Base-by-base conservation (phyloP, 2,329 filamentous ascomycete genomes). In the Cladophialophora immunda region DNA sequence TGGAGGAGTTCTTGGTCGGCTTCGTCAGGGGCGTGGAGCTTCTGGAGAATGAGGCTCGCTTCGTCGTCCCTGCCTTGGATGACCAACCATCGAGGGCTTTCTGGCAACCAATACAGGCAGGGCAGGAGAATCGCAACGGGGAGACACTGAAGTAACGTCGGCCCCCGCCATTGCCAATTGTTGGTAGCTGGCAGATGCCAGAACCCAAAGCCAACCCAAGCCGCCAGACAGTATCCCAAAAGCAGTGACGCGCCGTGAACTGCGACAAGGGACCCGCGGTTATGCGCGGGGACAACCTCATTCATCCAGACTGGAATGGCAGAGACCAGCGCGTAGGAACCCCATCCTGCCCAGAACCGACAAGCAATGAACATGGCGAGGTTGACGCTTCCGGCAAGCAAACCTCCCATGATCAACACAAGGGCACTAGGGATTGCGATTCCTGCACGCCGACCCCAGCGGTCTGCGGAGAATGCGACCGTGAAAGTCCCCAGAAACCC, bases 41-140 rank as follows among this genome's bases (percentile, higher is more conserved):
- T 47, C n/a, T 30, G n/a, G 5, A 68, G 57, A 8, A 68, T 82
- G 7, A 79, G 73, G 17, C 81, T 73, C 0, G 84, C 84, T 70
- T 85, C 81, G 17, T 85, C 81, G 67, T 85, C 82, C 6, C 81
- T 78, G 41, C 85, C 85, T 73, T 85, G 84, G 59, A 87, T 74
- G 29, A 87, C 82, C 3, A 89, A 79, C 85, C 85, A 88, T 62
- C 86, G 80, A 9, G 86, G 86, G 0, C 83, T 86, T 72, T 88
- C 86, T 9, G 86, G 86, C 1, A 87, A 78, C 29, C 80, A 79
- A 62, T 83, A 78, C 41, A 86, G 81, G 54, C 45, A 22, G 38
- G 58, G 19, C 0, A 68, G 50, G 8, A 68, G 59, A 15, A 64
- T 25, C 34, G 60, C 29, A 6, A 66, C 63, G 54, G 53, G 59